These are phyloP conservation scores for Avicennia marina DNA, from an alignment of 257 asterid genomes.

Conservation along the genomic window DNA sequence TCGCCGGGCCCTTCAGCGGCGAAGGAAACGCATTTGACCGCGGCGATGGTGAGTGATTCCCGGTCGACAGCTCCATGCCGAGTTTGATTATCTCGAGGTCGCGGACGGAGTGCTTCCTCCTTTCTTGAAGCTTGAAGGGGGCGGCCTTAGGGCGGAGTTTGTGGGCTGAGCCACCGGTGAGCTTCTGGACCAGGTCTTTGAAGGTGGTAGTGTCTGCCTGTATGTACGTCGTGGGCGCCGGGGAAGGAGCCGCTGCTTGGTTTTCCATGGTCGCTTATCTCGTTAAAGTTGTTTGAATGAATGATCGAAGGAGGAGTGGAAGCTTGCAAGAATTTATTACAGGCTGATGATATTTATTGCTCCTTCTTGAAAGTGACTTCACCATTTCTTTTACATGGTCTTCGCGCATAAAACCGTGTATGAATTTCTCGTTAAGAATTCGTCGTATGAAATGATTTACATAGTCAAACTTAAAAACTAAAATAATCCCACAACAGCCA, in stretches of 20 bases:
- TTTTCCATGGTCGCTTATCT: conserved; percentile 6
- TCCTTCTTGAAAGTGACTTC: no score
- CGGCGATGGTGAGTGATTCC: conserved; percentile 1
- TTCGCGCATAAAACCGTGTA: no score
- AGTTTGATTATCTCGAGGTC: conserved; percentile 18
- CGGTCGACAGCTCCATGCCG: not conserved
- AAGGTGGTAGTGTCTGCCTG: conserved; percentile 27
- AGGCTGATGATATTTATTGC: no score
- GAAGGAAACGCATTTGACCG: not conserved
- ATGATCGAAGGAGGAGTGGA: no score
- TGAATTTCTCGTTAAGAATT: no score
- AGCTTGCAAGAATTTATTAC: no score
- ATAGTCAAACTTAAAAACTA: no score
- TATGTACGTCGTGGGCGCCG: conserved; percentile 12
- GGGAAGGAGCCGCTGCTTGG: not conserved
- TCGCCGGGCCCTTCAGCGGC: conserved; percentile 16
- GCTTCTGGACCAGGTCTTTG: conserved; percentile 28
- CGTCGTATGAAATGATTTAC: no score
- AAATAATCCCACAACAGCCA: no score
- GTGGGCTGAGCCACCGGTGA: conserved; percentile 20
- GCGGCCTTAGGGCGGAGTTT: conserved; percentile 17
- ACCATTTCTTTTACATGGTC: no score
- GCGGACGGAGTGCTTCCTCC: conserved; percentile 22
- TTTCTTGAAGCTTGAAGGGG: conserved; percentile 26
- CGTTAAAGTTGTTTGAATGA: not conserved